Conservation (phyloP, 768 basidiomycete species). For the Lactarius tabidus region DNA sequence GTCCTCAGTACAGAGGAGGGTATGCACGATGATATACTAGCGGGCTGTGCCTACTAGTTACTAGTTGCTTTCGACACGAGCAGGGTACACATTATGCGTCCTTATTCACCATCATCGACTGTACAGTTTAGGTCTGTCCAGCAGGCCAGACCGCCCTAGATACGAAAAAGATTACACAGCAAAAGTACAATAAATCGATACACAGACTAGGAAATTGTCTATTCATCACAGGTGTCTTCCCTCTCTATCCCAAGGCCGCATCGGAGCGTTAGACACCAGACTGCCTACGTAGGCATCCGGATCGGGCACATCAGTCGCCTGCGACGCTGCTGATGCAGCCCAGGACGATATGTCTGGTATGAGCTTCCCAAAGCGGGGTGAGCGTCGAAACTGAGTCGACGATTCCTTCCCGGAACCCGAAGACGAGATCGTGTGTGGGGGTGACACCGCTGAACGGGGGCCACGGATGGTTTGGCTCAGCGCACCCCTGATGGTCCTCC, state of each 20-base stretch:
- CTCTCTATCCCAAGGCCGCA: conserved; percentile 3
- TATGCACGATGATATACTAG: conserved; percentile 29
- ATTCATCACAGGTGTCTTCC: conserved; percentile 1
- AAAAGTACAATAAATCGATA: not conserved
- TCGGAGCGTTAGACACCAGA: conserved; percentile 1
- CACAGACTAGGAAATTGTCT: not conserved
- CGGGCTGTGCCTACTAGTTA: not conserved
- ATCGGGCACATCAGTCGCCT: conserved; percentile 26
- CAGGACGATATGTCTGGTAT: conserved; percentile 37
- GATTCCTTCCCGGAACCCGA: conserved; percentile 20
- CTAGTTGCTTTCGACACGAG: not conserved
- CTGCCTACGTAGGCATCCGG: conserved; percentile 21
- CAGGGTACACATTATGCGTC: not conserved
- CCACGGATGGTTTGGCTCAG: conserved; percentile 33
- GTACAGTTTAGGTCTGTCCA: not conserved
- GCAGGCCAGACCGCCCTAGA: not conserved
- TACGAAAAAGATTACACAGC: not conserved
- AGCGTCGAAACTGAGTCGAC: conserved; percentile 26
- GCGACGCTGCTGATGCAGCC: conserved; percentile 31
- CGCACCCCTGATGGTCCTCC: conserved; percentile 33
- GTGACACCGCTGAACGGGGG: conserved; percentile 30
- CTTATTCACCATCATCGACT: not conserved
- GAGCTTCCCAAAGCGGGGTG: conserved; percentile 30
- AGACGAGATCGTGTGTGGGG: conserved; percentile 14
- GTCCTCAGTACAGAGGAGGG: conserved; percentile 34